A percentile compares a stretch with the other conserved stretches of the same genome.
phyloP scores from a whole-genome alignment of 345 rosid genomes.

The Anastatica hierochuntica region DNA sequence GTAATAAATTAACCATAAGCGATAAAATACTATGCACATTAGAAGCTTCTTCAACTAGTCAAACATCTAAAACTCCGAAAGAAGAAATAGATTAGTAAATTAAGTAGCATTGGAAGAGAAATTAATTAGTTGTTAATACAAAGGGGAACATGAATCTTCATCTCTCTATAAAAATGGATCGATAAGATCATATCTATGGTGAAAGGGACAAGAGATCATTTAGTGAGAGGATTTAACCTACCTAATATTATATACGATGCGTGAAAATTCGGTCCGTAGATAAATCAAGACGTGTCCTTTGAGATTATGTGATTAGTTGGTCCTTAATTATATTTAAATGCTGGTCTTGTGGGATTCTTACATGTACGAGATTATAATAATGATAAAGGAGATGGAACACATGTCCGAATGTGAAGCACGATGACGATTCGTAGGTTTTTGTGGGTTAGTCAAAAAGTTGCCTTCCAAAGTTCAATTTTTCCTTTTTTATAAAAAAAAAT shows the following conservation, averaged over 20 bases:
- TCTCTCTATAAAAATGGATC: not conserved
- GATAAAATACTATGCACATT: not conserved
- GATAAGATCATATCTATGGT: slow-evolving; percentile 27
- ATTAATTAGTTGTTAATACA: slow-evolving; percentile 16
- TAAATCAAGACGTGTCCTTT: slow-evolving; percentile 23
- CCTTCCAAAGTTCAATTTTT: not conserved
- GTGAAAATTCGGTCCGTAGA: slow-evolving; percentile 21
- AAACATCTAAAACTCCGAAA: slow-evolving; percentile 17
- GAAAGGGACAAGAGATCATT: slow-evolving; percentile 21
- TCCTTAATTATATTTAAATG: too few relatives aligned
- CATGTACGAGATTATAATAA: slow-evolving; percentile 14
- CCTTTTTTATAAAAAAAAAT: too few relatives aligned
- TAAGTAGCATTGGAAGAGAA: too few relatives aligned
- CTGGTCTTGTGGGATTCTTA: slow-evolving; percentile 23
- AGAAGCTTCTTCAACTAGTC: slow-evolving; percentile 23
- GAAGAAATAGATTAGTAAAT: slow-evolving; percentile 15
- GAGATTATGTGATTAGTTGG: slow-evolving; percentile 23
- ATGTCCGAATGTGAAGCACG: slow-evolving; percentile 21
- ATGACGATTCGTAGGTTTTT: slow-evolving; percentile 26
- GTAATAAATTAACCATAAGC: not conserved
- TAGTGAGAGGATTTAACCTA: slow-evolving; percentile 23
- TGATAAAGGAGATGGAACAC: slow-evolving; percentile 10
- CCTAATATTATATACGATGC: slow-evolving; percentile 16
- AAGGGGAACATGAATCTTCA: slow-evolving; percentile 16
- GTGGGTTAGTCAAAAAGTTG: slow-evolving; percentile 20